These are phyloP conservation scores for Rhizoclosmatium sp. DNA, from an alignment of 192 early-diverging fungal genomes.

Conservation along the genomic window DNA sequence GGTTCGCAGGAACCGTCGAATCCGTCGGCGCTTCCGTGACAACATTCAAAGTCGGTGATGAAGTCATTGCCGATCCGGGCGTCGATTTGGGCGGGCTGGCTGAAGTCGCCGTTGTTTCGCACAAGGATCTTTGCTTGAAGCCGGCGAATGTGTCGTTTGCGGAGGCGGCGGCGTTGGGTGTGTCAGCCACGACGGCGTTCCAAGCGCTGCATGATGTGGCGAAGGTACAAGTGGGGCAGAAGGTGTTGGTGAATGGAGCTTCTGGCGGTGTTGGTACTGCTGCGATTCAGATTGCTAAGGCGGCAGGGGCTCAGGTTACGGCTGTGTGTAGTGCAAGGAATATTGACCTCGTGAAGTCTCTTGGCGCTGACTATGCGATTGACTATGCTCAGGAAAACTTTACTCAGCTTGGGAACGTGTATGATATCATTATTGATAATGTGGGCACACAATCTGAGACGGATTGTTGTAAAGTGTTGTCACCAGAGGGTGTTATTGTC, in stretches of 20 bases:
- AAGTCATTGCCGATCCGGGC: not conserved
- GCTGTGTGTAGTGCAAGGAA: conserved; percentile 63
- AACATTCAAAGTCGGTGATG: not conserved
- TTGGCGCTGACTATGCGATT: conserved; percentile 64
- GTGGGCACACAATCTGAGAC: not conserved
- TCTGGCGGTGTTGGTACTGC: conserved; percentile 88
- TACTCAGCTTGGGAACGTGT: conserved; percentile 9
- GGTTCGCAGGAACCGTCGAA: not conserved
- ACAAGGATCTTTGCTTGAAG: conserved; percentile 62
- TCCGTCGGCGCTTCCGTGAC: not conserved
- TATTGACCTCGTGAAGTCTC: conserved; percentile 49
- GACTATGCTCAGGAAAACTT: conserved; percentile 60
- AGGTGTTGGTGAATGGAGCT: conserved; percentile 85
- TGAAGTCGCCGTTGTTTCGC: not conserved
- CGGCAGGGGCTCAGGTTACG: conserved; percentile 59
- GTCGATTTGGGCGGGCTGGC: not conserved
- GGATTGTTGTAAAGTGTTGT: not conserved
- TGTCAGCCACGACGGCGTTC: conserved; percentile 78
- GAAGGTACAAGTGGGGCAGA: conserved; percentile 75
- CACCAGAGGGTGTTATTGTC: not conserved
- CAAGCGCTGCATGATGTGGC: conserved; percentile 81
- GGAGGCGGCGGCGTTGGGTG: conserved; percentile 81
- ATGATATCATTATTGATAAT: not conserved
- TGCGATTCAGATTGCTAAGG: conserved; percentile 82
- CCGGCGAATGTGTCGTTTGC: conserved; percentile 74